Evolutionary conservation across 805 yeast genomes (phyloP).

Genomic region (Candida tammaniensis): DNA sequence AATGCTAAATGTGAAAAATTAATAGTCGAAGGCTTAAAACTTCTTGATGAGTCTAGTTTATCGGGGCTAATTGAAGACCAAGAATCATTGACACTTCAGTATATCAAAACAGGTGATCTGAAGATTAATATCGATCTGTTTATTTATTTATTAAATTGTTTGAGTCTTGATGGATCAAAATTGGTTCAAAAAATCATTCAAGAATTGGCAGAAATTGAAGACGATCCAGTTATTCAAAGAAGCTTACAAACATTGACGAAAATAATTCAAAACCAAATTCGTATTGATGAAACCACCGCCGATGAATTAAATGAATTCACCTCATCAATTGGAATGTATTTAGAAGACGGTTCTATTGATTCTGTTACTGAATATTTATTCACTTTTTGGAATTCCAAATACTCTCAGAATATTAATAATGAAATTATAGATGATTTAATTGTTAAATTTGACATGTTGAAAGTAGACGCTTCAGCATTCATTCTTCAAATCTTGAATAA

Average conservation of each 20-base stretch:
- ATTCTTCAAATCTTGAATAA: constrained; percentile 3
- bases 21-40: neutral
- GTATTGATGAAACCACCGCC: neutral
- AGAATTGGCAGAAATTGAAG: constrained; percentile 8
- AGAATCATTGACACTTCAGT: constrained; percentile 1
- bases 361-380: constrained; percentile 4
- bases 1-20: neutral
- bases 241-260: constrained; percentile 6
- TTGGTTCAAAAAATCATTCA: constrained; percentile 10
- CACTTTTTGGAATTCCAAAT: constrained; percentile 7
- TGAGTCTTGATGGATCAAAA: constrained; percentile 1
- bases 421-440: constrained; percentile 12
- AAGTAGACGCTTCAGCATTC: constrained; percentile 7
- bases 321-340: constrained; percentile 3
- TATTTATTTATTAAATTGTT: constrained; percentile 1
- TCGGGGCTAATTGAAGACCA: constrained; percentile 1
- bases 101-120: constrained; percentile 2
- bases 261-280: neutral
- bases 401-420: constrained; percentile 1
- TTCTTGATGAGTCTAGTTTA: neutral
- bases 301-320: constrained; percentile 9
- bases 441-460: constrained; percentile 7
- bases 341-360: constrained; percentile 4
- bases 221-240: constrained; percentile 4
- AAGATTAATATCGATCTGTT: neutral